Evolutionary conservation across 352 stramenopile genomes (phyloP).

Genomic region (Phytopythium helicoides): DNA sequence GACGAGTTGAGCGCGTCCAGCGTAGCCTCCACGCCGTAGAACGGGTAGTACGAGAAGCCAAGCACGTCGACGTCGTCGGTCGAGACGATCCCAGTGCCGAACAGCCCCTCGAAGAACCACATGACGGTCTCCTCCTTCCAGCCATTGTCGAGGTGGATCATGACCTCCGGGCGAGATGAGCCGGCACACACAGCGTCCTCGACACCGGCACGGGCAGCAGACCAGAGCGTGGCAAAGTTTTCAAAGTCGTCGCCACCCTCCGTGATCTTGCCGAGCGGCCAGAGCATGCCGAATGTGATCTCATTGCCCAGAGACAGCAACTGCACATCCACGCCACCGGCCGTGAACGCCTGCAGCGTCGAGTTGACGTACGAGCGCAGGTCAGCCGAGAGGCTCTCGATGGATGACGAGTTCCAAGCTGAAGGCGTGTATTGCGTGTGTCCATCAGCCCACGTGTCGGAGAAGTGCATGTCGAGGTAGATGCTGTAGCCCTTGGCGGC

Average conservation of each 20-base stretch:
- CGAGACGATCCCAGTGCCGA: conserved; percentile 20
- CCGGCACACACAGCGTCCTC: conserved; percentile 20
- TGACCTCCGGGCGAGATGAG: conserved; percentile 21
- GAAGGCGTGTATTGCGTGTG: conserved; percentile 19
- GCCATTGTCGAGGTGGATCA: conserved; percentile 36
- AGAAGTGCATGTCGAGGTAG: conserved; percentile 36
- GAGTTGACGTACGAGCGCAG: conserved; percentile 24
- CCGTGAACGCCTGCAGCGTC: conserved; percentile 27
- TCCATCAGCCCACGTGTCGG: conserved; percentile 26
- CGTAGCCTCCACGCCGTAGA: conserved; percentile 23
- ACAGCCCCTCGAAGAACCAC: conserved; percentile 31
- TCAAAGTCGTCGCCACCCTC: conserved; percentile 17
- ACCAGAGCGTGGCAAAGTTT: conserved; percentile 24
- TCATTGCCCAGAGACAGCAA: conserved; percentile 33
- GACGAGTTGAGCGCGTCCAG: conserved; percentile 22
- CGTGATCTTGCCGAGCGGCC: conserved; percentile 19
- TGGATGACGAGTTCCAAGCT: conserved; percentile 17
- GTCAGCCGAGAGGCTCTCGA: conserved; percentile 14
- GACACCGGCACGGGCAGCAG: conserved; percentile 19
- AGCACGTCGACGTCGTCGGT: conserved; percentile 24
- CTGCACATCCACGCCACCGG: conserved; percentile 21
- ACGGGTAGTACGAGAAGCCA: conserved; percentile 32
- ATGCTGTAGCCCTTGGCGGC: conserved; percentile 24
- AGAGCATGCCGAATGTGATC: conserved; percentile 30
- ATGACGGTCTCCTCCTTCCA: conserved; percentile 28